Evolutionary conservation across 1,139 yeast genomes (phyloP).

Genomic region (Taphrina pruni): DNA sequence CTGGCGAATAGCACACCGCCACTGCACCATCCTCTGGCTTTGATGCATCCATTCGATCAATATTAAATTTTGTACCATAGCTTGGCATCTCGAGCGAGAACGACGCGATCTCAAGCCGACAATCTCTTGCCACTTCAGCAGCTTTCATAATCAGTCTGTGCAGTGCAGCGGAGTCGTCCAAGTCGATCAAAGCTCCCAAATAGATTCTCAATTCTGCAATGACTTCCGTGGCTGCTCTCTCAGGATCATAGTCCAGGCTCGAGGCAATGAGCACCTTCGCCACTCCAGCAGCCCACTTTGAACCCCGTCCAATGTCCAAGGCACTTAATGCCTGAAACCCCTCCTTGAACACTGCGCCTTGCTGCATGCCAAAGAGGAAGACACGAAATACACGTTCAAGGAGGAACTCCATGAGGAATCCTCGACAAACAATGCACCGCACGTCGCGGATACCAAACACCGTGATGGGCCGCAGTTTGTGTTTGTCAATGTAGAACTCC

Average conservation of each 20-base stretch:
- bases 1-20: conserved; percentile 23
- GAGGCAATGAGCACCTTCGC: conserved; percentile 27
- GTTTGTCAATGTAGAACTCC: conserved; percentile 19
- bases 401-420: conserved; percentile 34
- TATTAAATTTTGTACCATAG: conserved; percentile 13
- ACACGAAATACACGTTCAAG: conserved; percentile 35
- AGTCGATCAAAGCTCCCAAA: conserved; percentile 12
- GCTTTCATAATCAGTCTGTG: conserved; percentile 17
- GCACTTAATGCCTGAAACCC: conserved; percentile 31
- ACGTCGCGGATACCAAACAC: conserved; percentile 39
- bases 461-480: conserved; percentile 16
- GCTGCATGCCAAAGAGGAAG: conserved; percentile 29
- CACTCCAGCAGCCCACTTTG: conserved; percentile 32
- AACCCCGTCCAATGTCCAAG: conserved; percentile 11
- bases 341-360: conserved; percentile 13
- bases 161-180: conserved; percentile 14
- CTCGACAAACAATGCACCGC: conserved; percentile 37
- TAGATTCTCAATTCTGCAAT: conserved; percentile 17
- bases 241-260: conserved; percentile 11
- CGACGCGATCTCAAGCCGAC: conserved; percentile 28
- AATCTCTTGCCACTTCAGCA: conserved; percentile 29
- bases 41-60: conserved; percentile 26
- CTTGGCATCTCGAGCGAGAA: conserved; percentile 31
- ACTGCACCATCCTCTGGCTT: conserved; percentile 25
- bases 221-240: conserved; percentile 5